phyloP scores from a whole-genome alignment of 768 basidiomycete genomes.

The Termitomyces sp. region DNA sequence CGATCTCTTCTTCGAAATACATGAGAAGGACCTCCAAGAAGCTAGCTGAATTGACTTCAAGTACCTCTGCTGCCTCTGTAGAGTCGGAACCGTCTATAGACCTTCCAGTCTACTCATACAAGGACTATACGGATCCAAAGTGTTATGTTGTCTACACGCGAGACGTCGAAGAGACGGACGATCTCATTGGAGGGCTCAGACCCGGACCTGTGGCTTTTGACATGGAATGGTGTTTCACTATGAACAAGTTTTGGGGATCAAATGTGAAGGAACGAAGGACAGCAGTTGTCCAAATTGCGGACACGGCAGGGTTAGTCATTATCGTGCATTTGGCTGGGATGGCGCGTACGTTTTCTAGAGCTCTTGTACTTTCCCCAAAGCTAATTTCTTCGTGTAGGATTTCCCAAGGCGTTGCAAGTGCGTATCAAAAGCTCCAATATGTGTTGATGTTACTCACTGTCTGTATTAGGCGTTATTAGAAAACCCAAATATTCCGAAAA shows the following conservation, averaged over 20 bases:
- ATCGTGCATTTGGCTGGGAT: constrained; percentile 27
- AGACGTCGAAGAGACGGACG: constrained; percentile 27
- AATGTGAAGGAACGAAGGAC: constrained; percentile 16
- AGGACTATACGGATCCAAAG: constrained; percentile 21
- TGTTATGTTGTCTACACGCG: constrained; percentile 24
- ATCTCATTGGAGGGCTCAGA: constrained; percentile 22
- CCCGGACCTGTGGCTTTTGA: constrained; percentile 31
- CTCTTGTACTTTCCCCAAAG: neutral
- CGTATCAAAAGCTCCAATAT: too few relatives aligned
- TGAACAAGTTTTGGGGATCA: neutral
- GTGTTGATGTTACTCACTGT: neutral
- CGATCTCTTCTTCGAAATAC: neutral
- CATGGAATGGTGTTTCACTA: constrained; percentile 30
- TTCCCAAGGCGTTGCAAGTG: constrained; percentile 27
- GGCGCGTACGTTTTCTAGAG: constrained; percentile 20
- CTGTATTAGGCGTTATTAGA: constrained; percentile 26
- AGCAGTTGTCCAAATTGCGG: constrained; percentile 30
- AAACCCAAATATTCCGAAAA: constrained; percentile 23
- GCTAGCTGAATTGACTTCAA: neutral
- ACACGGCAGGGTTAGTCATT: constrained; percentile 26
- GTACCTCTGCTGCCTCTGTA: neutral
- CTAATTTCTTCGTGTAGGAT: constrained; percentile 17
- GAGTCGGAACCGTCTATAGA: neutral
- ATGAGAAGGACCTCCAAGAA: neutral
- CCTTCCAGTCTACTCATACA: constrained; percentile 27